These are phyloP conservation scores for Porphyrellus sp. DNA, from an alignment of 1,284 basidiomycete genomes.

Conservation along the genomic window DNA sequence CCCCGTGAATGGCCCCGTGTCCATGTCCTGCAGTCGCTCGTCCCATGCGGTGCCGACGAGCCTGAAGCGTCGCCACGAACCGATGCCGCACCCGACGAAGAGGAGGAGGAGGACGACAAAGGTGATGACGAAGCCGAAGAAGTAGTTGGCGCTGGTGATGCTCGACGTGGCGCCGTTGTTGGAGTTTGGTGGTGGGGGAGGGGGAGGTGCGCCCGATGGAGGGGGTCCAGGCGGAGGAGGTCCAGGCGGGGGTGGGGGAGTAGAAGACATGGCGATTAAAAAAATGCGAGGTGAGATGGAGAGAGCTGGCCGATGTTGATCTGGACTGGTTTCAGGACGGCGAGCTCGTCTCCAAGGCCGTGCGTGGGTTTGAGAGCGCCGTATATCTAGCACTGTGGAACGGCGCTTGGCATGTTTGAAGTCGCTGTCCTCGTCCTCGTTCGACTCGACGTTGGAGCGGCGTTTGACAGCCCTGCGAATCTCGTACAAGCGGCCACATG, in stretches of 20 bases:
- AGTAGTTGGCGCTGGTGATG: slow-evolving; percentile 43
- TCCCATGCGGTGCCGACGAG: slow-evolving; percentile 23
- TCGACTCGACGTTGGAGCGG: too few relatives aligned
- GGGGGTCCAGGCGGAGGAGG: neutral
- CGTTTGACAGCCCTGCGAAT: neutral
- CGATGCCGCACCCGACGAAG: slow-evolving; percentile 54
- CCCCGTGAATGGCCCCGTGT: slow-evolving; percentile 1
- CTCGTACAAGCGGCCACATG: neutral
- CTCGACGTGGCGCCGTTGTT: neutral
- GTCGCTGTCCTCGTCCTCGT: neutral
- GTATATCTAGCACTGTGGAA: slow-evolving; percentile 2
- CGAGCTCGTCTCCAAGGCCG: too few relatives aligned
- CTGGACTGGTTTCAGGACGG: slow-evolving; percentile 20
- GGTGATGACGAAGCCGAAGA: slow-evolving; percentile 63
- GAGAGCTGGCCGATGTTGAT: slow-evolving; percentile 9
- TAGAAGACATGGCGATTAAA: slow-evolving; percentile 14
- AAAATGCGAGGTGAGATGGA: neutral
- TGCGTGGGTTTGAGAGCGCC: neutral
- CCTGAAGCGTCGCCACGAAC: slow-evolving; percentile 44
- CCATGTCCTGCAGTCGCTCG: slow-evolving; percentile 19
- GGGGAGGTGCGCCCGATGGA: neutral
- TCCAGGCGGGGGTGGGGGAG: neutral
- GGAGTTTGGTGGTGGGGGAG: neutral
- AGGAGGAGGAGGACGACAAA: slow-evolving; percentile 57
- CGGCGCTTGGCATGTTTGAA: neutral